Evolutionary conservation across 805 yeast genomes (phyloP).

Genomic region (Candida endomychidarum): DNA sequence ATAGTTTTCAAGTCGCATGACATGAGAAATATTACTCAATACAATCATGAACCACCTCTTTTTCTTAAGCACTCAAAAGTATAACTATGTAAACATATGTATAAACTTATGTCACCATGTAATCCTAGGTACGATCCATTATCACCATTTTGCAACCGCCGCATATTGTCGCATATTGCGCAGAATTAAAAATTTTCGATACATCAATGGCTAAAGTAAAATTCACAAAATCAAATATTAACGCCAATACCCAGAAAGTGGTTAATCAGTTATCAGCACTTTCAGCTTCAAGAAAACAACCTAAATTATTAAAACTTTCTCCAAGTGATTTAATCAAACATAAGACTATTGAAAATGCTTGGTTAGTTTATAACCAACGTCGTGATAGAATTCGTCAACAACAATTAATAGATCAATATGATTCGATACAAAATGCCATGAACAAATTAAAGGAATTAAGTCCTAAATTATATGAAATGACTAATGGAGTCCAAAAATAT

Average conservation of each 20-base stretch:
- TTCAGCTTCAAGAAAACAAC: slow-evolving; percentile 86
- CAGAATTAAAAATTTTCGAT: too few species aligned
- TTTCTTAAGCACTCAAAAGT: too few species aligned
- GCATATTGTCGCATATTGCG: too few species aligned
- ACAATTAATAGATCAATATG: slow-evolving; percentile 59
- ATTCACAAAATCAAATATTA: slow-evolving; percentile 24
- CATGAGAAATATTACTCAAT: too few species aligned
- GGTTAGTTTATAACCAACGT: slow-evolving; percentile 63
- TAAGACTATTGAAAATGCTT: slow-evolving; percentile 76
- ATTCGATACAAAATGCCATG: slow-evolving; percentile 69
- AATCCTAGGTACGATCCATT: too few species aligned
- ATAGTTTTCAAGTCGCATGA: too few species aligned
- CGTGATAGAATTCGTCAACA: slow-evolving; percentile 41
- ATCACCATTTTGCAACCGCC: too few species aligned
- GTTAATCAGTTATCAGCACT: slow-evolving; percentile 72
- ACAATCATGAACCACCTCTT: too few species aligned
- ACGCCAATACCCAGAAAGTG: slow-evolving; percentile 38
- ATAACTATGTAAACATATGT: too few species aligned
- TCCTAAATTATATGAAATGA: slow-evolving; percentile 59
- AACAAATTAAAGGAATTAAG: slow-evolving; percentile 55
- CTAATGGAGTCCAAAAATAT: slow-evolving; percentile 54
- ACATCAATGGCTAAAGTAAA: slow-evolving; percentile 16
- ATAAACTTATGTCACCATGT: too few species aligned
- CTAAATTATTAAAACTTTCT: slow-evolving; percentile 70
- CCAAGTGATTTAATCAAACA: slow-evolving; percentile 86